Evolutionary conservation across 768 basidiomycete genomes (phyloP).

Genomic region (Tylopilus subfusipes): DNA sequence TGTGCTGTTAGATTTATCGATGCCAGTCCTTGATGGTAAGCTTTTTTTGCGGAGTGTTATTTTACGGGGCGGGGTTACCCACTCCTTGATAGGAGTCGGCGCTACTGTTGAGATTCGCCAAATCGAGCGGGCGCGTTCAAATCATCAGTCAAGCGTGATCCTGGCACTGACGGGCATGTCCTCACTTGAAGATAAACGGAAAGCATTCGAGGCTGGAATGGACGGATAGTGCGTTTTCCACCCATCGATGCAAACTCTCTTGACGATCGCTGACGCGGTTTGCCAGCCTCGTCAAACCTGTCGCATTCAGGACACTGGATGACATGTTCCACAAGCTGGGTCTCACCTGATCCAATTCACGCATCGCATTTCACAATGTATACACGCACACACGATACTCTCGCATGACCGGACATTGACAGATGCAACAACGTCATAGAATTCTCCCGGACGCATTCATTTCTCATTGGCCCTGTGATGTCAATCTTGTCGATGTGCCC

Average conservation of each 20-base stretch:
- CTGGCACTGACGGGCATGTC: conserved; percentile 93
- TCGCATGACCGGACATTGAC: conserved; percentile 11
- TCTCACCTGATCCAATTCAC: conserved; percentile 32
- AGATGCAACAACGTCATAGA: conserved; percentile 6
- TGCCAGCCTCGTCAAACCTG: conserved; percentile 85
- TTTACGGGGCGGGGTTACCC: background rate
- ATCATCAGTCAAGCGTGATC: conserved; percentile 48
- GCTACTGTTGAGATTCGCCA: conserved; percentile 81
- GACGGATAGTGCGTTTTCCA: conserved; percentile 83
- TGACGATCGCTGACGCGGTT: background rate
- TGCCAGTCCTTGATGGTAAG: conserved; percentile 89
- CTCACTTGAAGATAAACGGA: conserved; percentile 85
- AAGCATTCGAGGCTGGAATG: conserved; percentile 89
- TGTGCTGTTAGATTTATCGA: conserved; percentile 84
- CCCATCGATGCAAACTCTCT: background rate
- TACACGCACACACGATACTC: background rate
- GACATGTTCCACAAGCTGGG: conserved; percentile 78
- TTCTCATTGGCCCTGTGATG: background rate
- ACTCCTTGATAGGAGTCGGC: conserved; percentile 54
- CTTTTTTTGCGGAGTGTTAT: background rate
- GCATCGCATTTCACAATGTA: conserved; percentile 14
- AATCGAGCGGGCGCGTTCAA: conserved; percentile 51
- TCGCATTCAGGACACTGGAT: conserved; percentile 88
- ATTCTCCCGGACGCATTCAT: background rate
- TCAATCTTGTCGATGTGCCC: background rate